Evolutionary conservation across 2,329 filamentous ascomycete species (phyloP), one percentile per base, ranked within the genome.

Genomic region (Cucurbitaria berberidis): DNA sequence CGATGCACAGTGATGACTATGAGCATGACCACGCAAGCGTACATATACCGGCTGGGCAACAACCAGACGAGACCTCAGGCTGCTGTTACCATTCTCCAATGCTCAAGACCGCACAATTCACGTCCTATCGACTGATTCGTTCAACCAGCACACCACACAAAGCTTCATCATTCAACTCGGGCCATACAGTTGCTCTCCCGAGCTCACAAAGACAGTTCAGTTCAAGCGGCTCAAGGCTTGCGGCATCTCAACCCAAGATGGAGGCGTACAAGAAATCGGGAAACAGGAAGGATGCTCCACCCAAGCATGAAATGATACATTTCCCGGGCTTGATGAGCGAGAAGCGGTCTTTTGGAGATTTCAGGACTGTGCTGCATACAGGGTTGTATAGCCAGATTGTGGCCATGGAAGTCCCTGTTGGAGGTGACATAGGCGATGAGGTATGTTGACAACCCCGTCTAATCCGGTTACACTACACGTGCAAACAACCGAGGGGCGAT

Each of bases 361-460:
- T 87, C 66, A 77, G 85, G 3, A 83, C 82, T 29, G 84, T 88
- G 19, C 72, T 88, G 13, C 85, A 82, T 72, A 88, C 86, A 1
- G 85, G 85, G 0, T 72, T 88, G 6, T 87, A 87, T 68, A 66
- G 79, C 10, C 86, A 88, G 69, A 70, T 88, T 8, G 85, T 88
- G 0, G 78, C 85, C 0, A 88, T 88, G 85, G 85, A 84, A 38
- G 79, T 88, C 0, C 86, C 85, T 0, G 82, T 86, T 0, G 81
- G 80, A 13, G 85, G 85, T 2, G 85, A 88, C 26, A 88, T 88
- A 60, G 84, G 86, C n/a, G 85, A 88, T 46, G 85, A 88, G 73
- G 85, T 86, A 54, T 5, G 65, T 50, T 36, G 11, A 40, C 3
- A 34, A 30, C 29, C 10, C 29, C 29, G 29, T 30, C 13, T 30